Evolutionary conservation across 352 stramenopile species (phyloP).

Genomic region (Pythium biforme): DNA sequence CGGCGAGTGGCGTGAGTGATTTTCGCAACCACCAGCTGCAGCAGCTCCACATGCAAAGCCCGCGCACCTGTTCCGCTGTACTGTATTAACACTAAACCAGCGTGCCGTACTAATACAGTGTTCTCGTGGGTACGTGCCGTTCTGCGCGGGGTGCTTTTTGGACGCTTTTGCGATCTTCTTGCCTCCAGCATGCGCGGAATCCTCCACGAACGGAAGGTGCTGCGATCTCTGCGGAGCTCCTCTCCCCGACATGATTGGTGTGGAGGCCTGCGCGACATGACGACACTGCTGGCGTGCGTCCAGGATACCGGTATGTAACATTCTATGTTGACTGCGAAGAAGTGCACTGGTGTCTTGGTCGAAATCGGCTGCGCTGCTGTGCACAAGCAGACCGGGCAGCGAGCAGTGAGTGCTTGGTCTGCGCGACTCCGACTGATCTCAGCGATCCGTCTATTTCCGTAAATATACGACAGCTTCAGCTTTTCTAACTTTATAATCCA

Average conservation of each 20-base stretch:
- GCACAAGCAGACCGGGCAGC: constrained; percentile 2
- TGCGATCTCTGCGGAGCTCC: background rate
- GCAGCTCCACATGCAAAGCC: background rate
- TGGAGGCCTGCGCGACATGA: constrained; percentile 8
- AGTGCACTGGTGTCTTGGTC: background rate
- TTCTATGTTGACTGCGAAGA: background rate
- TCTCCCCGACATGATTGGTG: constrained; percentile 14
- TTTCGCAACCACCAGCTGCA: constrained; percentile 12
- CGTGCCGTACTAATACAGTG: constrained; percentile 2
- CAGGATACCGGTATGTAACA: no score
- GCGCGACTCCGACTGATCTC: background rate
- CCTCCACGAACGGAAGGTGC: constrained; percentile 3
- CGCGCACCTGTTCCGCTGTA: background rate
- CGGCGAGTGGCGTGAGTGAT: background rate
- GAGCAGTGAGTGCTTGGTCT: background rate
- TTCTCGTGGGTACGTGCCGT: background rate
- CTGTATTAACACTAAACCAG: background rate
- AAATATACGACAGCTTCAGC: background rate
- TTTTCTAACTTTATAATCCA: no score
- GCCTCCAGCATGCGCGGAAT: background rate
- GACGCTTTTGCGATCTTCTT: constrained; percentile 6
- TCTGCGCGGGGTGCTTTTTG: background rate
- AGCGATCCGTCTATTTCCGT: background rate
- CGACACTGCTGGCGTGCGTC: constrained; percentile 20
- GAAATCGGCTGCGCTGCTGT: background rate